These are phyloP conservation scores for Biscutella laevigata DNA, from an alignment of 441 rosid genomes.

Conservation along the genomic window DNA sequence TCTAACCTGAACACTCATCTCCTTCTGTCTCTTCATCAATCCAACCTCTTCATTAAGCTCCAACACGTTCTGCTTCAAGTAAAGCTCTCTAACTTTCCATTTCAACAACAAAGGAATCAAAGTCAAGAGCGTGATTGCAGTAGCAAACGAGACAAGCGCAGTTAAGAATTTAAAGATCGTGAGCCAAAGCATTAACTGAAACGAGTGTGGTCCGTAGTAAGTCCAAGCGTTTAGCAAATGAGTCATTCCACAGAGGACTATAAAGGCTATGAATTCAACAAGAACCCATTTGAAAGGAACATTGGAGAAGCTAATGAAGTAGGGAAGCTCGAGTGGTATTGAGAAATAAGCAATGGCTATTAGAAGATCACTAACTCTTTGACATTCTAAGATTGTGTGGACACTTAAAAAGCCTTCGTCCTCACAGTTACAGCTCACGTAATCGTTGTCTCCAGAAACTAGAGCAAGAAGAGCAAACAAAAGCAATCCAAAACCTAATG, in stretches of 20 bases:
- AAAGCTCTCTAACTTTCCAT: conserved; percentile 26
- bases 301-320: conserved; percentile 82
- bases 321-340: conserved; percentile 75
- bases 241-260: conserved; percentile 89
- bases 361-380: conserved; percentile 73
- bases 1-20: conserved; percentile 72
- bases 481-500: too few species aligned
- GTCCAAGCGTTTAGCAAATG: conserved; percentile 84
- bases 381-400: conserved; percentile 58
- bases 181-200: conserved; percentile 68
- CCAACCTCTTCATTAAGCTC: conserved; percentile 30
- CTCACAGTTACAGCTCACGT: conserved; percentile 67
- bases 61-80: conserved; percentile 22
- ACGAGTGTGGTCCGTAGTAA: conserved; percentile 67
- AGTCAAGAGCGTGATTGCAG: conserved; percentile 23
- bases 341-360: conserved; percentile 92
- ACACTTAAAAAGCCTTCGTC: conserved; percentile 61
- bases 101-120: conserved; percentile 24
- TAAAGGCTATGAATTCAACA: conserved; percentile 81
- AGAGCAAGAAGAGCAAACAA: too few species aligned
- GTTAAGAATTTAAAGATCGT: conserved; percentile 81
- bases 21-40: conserved; percentile 34
- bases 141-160: conserved; percentile 80
- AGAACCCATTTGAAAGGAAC: conserved; percentile 76
- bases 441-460: conserved; percentile 23